Base-by-base conservation (phyloP, 192 early-diverging fungal genomes). In the Diversispora epigaea region DNA sequence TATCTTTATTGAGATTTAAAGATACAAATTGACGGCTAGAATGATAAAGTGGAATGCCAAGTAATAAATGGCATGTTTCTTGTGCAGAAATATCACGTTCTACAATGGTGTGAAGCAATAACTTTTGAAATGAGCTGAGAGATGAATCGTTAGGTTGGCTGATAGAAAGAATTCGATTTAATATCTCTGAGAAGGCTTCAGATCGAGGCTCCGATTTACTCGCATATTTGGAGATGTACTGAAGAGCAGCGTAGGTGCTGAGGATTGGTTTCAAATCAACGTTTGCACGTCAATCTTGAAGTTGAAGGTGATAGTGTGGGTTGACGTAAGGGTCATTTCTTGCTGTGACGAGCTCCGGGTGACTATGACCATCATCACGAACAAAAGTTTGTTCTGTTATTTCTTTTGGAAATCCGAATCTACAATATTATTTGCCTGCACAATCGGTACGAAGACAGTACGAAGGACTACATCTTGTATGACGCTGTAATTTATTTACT, bases 231-330 rank as follows among this genome's bases (percentile, higher is more conserved):
- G n/a, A n/a, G n/a, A n/a, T n/a, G n/a, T 60, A 60, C 17, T 60
- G 57, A 22, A 60, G 57, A 64, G 62, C 62, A 43, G 32, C 62
- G 6, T 64, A 15, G 12, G 17, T 64, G 62, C 25, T 39, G 5
- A 64, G 62, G 25, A 64, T 39, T 39, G 62, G 62, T 44, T 64
- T 64, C 43, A 64, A 64, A 44, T 64, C 62, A 64, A 64, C 62
- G 43, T 64, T 64, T 40, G 62, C 62, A 7, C 62, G 62, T 32
- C 32, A 64, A 43, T 17, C 62, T 39, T 64, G 62, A 39, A 64
- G 25, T n/a, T n/a, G n/a, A n/a, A n/a, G n/a, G n/a, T n/a, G n/a
- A n/a, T n/a, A n/a, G n/a, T n/a, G n/a, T n/a, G n/a, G n/a, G n/a
- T n/a, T n/a, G n/a, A n/a, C n/a, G n/a, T n/a, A n/a, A n/a, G n/a